Conservation (phyloP, 225 moss, liverwort and hornwort species). For the Physcomitrellopsis africana region DNA sequence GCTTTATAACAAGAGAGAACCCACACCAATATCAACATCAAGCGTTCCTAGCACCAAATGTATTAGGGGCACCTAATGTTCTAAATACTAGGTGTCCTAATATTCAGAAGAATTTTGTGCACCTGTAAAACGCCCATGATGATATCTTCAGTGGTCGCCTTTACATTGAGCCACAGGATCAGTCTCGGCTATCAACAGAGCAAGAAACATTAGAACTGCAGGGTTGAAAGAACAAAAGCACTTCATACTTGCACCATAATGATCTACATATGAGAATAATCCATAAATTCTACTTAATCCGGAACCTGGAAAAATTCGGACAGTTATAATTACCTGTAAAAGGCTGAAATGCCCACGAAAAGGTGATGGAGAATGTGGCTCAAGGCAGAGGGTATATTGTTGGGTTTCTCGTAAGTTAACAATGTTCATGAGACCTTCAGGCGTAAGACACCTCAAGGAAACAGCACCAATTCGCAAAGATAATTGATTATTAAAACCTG, state of each 20-base stretch:
- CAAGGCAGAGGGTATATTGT: slow-evolving; percentile 49
- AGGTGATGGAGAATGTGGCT: slow-evolving; percentile 38
- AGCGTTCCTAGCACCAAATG: background rate
- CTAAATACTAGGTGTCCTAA: slow-evolving; percentile 1
- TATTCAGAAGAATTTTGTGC: slow-evolving; percentile 7
- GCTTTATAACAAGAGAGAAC: background rate
- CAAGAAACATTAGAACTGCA: slow-evolving; percentile 25
- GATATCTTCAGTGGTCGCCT: slow-evolving; percentile 66
- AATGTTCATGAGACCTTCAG: slow-evolving; percentile 42
- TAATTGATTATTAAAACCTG: slow-evolving; percentile 52
- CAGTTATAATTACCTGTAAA: slow-evolving; percentile 35
- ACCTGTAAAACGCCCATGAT: slow-evolving; percentile 89
- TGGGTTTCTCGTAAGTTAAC: slow-evolving; percentile 44
- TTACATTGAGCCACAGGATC: slow-evolving; percentile 75
- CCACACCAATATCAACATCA: slow-evolving; percentile 15
- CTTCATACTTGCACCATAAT: slow-evolving; percentile 1
- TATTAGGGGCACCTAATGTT: background rate
- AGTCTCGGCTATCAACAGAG: slow-evolving; percentile 61
- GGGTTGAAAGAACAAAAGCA: background rate
- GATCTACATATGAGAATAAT: background rate
- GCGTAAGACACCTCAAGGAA: slow-evolving; percentile 43
- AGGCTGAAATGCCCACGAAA: slow-evolving; percentile 38
- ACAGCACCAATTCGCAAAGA: slow-evolving; percentile 50
- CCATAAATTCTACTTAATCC: background rate
- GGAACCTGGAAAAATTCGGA: slow-evolving; percentile 8